Percentiles rank a stretch among this genome's conserved stretches.
phyloP scores from a whole-genome alignment of 2,329 filamentous ascomycete genomes.

The Aschersonia sp. region DNA sequence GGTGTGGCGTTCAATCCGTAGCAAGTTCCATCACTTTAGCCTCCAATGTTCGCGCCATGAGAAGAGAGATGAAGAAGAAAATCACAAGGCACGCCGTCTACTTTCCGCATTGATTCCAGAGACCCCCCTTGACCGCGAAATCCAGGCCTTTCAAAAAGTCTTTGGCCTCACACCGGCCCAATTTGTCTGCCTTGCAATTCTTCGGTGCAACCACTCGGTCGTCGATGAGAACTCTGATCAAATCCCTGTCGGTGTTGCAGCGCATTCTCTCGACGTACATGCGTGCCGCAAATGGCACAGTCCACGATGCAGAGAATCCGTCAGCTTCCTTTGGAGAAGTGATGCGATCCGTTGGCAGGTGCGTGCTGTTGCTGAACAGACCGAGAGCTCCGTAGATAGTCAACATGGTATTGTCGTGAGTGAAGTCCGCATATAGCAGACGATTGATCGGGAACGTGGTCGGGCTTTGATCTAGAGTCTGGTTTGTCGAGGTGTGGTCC shows the following conservation, averaged over 20 bases:
- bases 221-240: constrained; percentile 70
- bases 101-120: constrained; percentile 50
- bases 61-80: background rate
- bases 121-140: constrained; percentile 58
- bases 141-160: constrained; percentile 60
- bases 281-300: constrained; percentile 66
- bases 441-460: constrained; percentile 58
- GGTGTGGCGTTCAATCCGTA: no score
- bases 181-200: constrained; percentile 52
- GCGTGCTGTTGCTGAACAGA: constrained; percentile 52
- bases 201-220: constrained; percentile 62
- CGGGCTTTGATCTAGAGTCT: constrained; percentile 53
- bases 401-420: constrained; percentile 80
- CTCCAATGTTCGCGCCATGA: background rate
- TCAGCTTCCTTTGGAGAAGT: constrained; percentile 35
- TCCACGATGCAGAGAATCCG: constrained; percentile 64
- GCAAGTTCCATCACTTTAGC: no score
- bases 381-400: constrained; percentile 64
- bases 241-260: constrained; percentile 48
- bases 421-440: constrained; percentile 74
- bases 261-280: constrained; percentile 81
- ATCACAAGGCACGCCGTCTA: background rate
- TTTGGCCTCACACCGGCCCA: constrained; percentile 55
- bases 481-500: constrained; percentile 64
- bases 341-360: constrained; percentile 35